phyloP scores from a whole-genome alignment of 2,329 filamentous ascomycete species.

The Davidsoniella neocaledoniae region DNA sequence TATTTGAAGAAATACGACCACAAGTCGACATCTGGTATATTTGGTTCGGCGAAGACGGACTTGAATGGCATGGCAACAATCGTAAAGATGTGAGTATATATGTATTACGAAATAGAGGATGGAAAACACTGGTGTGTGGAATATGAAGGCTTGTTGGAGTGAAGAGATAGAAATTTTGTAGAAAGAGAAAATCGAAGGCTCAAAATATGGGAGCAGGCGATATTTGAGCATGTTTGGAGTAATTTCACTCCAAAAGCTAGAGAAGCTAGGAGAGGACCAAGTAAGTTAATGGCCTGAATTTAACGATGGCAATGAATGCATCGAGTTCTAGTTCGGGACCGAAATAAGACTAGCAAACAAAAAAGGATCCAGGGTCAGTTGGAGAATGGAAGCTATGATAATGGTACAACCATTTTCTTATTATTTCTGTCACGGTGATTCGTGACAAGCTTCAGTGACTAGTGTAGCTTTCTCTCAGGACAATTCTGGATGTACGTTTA shows the following conservation, averaged over 20 bases:
- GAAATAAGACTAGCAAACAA: no score
- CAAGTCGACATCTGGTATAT: slow-evolving; percentile 59
- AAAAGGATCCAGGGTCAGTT: no score
- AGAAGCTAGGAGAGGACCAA: background rate
- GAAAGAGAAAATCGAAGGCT: background rate
- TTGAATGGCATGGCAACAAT: slow-evolving; percentile 46
- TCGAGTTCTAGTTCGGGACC: no score
- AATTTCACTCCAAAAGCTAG: background rate
- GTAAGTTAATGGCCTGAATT: no score
- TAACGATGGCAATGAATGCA: no score
- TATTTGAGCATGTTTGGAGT: background rate
- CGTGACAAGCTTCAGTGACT: no score
- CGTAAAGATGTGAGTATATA: background rate
- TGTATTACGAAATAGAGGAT: background rate
- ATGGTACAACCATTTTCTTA: no score
- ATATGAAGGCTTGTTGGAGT: background rate
- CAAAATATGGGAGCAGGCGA: background rate
- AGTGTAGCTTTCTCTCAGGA: no score
- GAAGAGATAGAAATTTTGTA: background rate
- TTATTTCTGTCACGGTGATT: no score
- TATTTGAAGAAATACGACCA: slow-evolving; percentile 66
- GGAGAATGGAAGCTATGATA: no score
- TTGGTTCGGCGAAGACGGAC: slow-evolving; percentile 45
- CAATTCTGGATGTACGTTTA: no score
- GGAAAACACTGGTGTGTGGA: background rate